Conservation (phyloP, 805 yeast species). For the Cyberlindnera subsufficiens region DNA sequence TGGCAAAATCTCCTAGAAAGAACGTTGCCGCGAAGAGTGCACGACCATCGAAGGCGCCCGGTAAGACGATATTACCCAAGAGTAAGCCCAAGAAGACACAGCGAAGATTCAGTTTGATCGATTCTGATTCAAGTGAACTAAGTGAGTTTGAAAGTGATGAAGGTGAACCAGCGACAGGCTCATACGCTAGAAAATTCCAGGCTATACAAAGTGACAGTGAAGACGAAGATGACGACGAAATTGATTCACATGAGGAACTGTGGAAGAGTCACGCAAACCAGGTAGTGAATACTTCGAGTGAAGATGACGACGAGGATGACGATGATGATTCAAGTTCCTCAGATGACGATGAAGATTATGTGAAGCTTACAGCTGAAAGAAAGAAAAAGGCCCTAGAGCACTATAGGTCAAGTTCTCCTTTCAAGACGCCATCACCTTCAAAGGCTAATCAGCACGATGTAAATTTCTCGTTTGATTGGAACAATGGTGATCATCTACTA, state of each 20-base stretch:
- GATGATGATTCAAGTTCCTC: slow-evolving; percentile 42
- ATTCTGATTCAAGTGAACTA: slow-evolving; percentile 35
- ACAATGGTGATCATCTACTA: slow-evolving; percentile 33
- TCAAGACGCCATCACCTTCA: slow-evolving; percentile 17
- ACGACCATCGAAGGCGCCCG: slow-evolving; percentile 25
- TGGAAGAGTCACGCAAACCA: slow-evolving; percentile 23
- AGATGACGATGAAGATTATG: slow-evolving; percentile 68
- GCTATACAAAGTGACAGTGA: slow-evolving; percentile 30
- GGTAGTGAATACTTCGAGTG: slow-evolving; percentile 28
- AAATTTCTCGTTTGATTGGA: slow-evolving; percentile 36
- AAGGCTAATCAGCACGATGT: slow-evolving; percentile 25
- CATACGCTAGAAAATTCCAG: slow-evolving; percentile 18
- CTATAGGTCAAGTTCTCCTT: slow-evolving; percentile 29
- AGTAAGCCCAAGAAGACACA: slow-evolving; percentile 21
- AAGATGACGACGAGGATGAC: slow-evolving; percentile 29
- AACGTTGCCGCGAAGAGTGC: slow-evolving; percentile 18
- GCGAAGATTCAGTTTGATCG: slow-evolving; percentile 37
- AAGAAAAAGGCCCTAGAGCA: slow-evolving; percentile 52
- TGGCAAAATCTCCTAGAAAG: slow-evolving; percentile 19
- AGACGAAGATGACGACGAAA: slow-evolving; percentile 21
- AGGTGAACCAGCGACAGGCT: slow-evolving; percentile 16
- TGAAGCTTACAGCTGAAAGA: slow-evolving; percentile 62
- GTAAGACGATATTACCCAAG: slow-evolving; percentile 22
- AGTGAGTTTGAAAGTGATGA: slow-evolving; percentile 32
- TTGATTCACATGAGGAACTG: slow-evolving; percentile 22